Evolutionary conservation across 306 rosid species (phyloP), one percentile per base, ranked within the genome.

Genomic region (Begonia loranthoides): DNA sequence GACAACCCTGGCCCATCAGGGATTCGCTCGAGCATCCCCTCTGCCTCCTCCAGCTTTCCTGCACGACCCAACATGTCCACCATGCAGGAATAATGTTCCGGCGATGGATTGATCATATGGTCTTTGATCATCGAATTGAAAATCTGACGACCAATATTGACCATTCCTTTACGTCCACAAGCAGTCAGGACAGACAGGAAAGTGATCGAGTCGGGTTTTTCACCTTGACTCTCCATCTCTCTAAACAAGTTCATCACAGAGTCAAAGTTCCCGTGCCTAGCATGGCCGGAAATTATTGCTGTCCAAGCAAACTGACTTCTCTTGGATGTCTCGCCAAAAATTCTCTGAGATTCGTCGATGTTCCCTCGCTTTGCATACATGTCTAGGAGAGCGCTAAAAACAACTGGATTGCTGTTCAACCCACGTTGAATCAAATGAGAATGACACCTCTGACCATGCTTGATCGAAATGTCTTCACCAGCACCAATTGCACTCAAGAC

Each of bases 281-380:
- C 76, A 57, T 74, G 78, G 52, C 86, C 82, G 2, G 96, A 81
- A 66, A 84, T 79, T 50, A 84, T 70, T 52, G 83, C 86, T 1
- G 94, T 88, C 88, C 94, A 84, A 65, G 88, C 73, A 65, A 73
- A 74, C 56, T 70, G 70, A 34, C 76, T 79, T 66, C 44, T 77
- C 34, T 69, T 66, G 45, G 79, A 75, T 19, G 71, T 65, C 54
- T 88, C 94, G 0, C 55, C 17, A 55, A 87, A 87, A 16, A 84
- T 86, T 71, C 65, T 74, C 39, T 69, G 72, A 33, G 94, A 81
- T 56, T 84, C 88, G 0, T 41, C 50, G 52, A 84, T 84, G 72
- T 71, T 61, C 50, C 96, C 96, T 13, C 88, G 78, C 65, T 88
- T 84, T 60, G 88, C 94, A 70, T 81, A 88, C 94, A 88, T 84